These are phyloP conservation scores for Rubroboletus pulcherrimus DNA, from an alignment of 768 basidiomycete species.

Conservation along the genomic window DNA sequence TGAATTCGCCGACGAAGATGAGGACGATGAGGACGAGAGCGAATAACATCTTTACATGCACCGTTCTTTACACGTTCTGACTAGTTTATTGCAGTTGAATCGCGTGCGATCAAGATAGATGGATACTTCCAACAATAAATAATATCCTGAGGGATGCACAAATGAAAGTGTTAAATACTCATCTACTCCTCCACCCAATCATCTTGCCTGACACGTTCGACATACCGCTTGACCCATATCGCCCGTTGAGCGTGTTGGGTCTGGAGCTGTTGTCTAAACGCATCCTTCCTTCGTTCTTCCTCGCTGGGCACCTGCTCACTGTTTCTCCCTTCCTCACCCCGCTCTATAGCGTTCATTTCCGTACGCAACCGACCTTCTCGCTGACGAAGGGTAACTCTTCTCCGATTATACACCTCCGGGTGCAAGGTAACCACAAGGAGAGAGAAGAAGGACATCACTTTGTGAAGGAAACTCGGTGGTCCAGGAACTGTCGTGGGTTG, in stretches of 20 bases:
- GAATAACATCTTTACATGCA: conserved; percentile 28
- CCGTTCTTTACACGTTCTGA: background rate
- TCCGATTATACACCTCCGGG: conserved; percentile 71
- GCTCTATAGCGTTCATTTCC: conserved; percentile 48
- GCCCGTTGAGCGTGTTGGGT: conserved; percentile 51
- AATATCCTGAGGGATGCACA: background rate
- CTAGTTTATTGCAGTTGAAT: background rate
- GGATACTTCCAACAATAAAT: conserved; percentile 1
- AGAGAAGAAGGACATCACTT: conserved; percentile 48
- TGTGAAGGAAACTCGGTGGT: conserved; percentile 50
- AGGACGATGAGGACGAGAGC: conserved; percentile 52
- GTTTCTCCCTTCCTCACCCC: conserved; percentile 26
- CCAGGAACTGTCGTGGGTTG: conserved; percentile 15
- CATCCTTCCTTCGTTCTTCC: conserved; percentile 27
- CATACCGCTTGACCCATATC: conserved; percentile 60
- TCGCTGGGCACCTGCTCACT: conserved; percentile 31
- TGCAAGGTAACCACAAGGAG: conserved; percentile 61
- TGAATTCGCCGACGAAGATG: conserved; percentile 60
- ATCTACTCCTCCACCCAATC: conserved; percentile 66
- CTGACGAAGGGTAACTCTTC: conserved; percentile 52
- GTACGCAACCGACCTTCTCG: conserved; percentile 66
- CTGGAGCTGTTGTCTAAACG: conserved; percentile 41
- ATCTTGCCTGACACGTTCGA: conserved; percentile 56
- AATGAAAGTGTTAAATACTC: conserved; percentile 3
- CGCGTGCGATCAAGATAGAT: background rate